Base-by-base conservation (phyloP, 495 filamentous ascomycete genomes). In the Parathielavia hyrcaniae region DNA sequence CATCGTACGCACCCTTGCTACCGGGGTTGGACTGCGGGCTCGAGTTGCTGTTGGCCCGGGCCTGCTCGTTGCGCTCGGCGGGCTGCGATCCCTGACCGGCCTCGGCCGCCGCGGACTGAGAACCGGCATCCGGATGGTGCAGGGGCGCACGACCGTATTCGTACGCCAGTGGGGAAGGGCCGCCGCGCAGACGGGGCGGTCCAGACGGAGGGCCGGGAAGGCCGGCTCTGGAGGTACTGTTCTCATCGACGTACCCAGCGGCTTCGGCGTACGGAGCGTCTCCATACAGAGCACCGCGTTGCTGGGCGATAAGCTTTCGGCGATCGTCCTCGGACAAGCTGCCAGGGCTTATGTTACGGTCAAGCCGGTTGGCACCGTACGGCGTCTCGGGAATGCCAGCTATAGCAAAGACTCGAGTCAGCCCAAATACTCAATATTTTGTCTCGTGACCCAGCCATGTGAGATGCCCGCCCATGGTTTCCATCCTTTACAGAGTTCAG, bases 251-350 rank as follows among this genome's bases (percentile, higher is more conserved):
- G 68, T 87, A 84, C 61, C 72, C 79, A 57, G 71, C 81, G 45
- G 75, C 74, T 53, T 82, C 82, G 59, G 79, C 77, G 70, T 82
- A 90, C 43, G 73, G 69, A 65, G 80, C 81, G 58, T 91, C 85
- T 69, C 89, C 89, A 72, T 96, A 98, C 63, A 98, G 73, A 49
- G 90, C 90, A 61, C 86, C 87, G 70, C 93, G 90, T 73, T 98
- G 93, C 67, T 91, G 91, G 63, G 91, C 87, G 66, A 98, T 92
- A 64, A 98, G 83, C 58, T 97, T 91, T 59, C 93, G 92, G 67
- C 93, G 90, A 58, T 95, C 91, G 51, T 97, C 93, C 76, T 97
- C 93, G 70, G 85, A 91, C 87, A 95, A 86, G 66, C 67, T 70
- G 66, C 88, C 86, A 3, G 92, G 92, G 77, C 92, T 97, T 77